These are phyloP conservation scores for Pleurotus cornucopiae DNA, from an alignment of 768 basidiomycete species.

Conservation along the genomic window DNA sequence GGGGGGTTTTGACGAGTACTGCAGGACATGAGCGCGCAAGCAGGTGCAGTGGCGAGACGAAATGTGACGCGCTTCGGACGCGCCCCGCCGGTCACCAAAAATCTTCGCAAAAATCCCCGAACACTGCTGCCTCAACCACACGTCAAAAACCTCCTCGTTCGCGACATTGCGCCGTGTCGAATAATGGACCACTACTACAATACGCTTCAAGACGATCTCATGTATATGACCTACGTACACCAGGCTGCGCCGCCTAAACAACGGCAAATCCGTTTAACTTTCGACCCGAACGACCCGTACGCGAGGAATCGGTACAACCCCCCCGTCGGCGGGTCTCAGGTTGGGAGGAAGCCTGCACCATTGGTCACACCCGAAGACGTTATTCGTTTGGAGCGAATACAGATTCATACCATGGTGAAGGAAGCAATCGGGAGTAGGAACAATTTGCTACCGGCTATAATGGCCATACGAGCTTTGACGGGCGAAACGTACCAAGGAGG, in stretches of 20 bases:
- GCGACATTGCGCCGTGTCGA: conserved; percentile 69
- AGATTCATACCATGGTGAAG: conserved; percentile 84
- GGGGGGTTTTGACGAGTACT: too few species aligned
- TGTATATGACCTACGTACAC: conserved; percentile 95
- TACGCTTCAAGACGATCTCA: conserved; percentile 80
- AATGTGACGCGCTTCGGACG: conserved; percentile 47
- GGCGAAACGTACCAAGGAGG: conserved; percentile 78
- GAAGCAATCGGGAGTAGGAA: conserved; percentile 68
- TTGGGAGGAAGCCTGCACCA: conserved; percentile 65
- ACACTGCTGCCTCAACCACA: conserved; percentile 73
- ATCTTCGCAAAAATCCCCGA: conserved; percentile 41
- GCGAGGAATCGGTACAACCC: conserved; percentile 73
- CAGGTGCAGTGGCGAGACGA: conserved; percentile 9
- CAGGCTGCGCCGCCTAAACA: conserved; percentile 48
- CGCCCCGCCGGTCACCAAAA: conserved; percentile 40
- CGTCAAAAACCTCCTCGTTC: conserved; percentile 50
- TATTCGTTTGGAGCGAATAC: conserved; percentile 75
- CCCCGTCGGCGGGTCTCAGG: conserved; percentile 65
- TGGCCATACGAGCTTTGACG: conserved; percentile 82
- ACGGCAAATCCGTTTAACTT: conserved; percentile 59
- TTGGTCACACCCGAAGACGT: conserved; percentile 66
- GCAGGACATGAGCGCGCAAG: neutral
- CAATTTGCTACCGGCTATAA: conserved; percentile 78
- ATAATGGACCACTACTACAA: conserved; percentile 80
- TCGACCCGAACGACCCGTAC: conserved; percentile 80